These are phyloP conservation scores for Teratosphaeria nubilosa DNA, from an alignment of 2,329 filamentous ascomycete genomes.

Conservation along the genomic window DNA sequence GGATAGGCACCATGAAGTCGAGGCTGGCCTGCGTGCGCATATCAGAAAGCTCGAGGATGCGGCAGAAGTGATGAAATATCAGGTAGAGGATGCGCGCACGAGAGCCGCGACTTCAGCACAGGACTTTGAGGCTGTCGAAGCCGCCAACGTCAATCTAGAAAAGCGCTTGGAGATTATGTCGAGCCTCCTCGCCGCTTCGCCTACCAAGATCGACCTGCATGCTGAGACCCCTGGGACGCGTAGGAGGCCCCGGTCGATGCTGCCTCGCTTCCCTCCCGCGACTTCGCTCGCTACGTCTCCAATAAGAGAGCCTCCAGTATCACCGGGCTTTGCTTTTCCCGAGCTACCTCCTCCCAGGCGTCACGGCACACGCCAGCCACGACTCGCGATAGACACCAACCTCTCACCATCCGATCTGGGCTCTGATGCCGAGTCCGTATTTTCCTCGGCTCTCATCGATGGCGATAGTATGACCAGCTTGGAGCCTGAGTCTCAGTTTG, in stretches of 20 bases:
- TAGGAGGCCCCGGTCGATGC: slow-evolving; percentile 25
- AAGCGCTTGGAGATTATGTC: slow-evolving; percentile 29
- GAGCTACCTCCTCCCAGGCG: not conserved
- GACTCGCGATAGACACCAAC: slow-evolving; percentile 1
- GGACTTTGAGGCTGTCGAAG: slow-evolving; percentile 24
- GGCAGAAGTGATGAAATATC: slow-evolving; percentile 18
- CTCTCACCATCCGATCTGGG: slow-evolving; percentile 8
- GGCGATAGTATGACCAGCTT: slow-evolving; percentile 11
- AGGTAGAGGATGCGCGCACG: slow-evolving; percentile 25
- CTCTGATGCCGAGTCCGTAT: slow-evolving; percentile 12
- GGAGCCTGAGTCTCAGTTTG: not conserved
- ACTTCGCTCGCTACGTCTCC: slow-evolving; percentile 19
- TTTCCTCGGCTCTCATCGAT: slow-evolving; percentile 8
- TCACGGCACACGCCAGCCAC: not conserved
- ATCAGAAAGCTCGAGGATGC: slow-evolving; percentile 22
- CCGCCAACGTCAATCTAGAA: slow-evolving; percentile 28
- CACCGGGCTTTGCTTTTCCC: slow-evolving; percentile 4
- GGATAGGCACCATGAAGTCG: slow-evolving; percentile 19
- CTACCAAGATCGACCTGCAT: slow-evolving; percentile 26
- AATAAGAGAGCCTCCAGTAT: slow-evolving; percentile 10
- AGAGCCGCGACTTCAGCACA: slow-evolving; percentile 22
- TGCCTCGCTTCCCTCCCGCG: slow-evolving; percentile 25
- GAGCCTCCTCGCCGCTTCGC: slow-evolving; percentile 27
- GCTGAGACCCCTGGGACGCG: slow-evolving; percentile 17
- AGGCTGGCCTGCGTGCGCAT: slow-evolving; percentile 18